phyloP scores from a whole-genome alignment of 345 rosid genomes.

The Mercurialis annua region DNA sequence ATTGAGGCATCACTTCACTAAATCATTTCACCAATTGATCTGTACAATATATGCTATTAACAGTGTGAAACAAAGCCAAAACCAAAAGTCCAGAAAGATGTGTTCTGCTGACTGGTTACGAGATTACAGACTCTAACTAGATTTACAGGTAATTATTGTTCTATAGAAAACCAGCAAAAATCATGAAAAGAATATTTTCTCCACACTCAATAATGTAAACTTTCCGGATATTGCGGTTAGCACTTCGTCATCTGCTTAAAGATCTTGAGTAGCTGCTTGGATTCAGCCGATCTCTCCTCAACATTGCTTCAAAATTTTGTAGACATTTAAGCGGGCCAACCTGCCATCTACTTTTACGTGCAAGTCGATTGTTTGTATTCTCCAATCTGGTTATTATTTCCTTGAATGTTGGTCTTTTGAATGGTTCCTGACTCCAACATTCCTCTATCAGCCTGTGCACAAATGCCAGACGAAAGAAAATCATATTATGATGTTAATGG shows the following conservation, averaged over 20 bases:
- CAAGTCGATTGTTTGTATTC: constrained; percentile 37
- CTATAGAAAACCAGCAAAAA: too few relatives aligned
- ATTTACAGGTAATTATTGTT: too few relatives aligned
- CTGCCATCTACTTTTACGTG: constrained; percentile 50
- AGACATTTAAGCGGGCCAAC: constrained; percentile 54
- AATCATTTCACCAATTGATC: too few relatives aligned
- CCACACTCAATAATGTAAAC: too few relatives aligned
- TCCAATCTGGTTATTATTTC: constrained; percentile 57
- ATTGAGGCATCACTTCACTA: too few relatives aligned
- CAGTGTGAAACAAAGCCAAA: too few relatives aligned
- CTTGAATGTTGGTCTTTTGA: constrained; percentile 62
- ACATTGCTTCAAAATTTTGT: constrained; percentile 36
- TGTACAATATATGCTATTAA: too few relatives aligned
- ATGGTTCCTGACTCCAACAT: constrained; percentile 70
- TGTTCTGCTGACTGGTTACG: too few relatives aligned
- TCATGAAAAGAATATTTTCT: too few relatives aligned
- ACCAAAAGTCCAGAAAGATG: too few relatives aligned
- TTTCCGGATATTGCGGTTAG: background rate
- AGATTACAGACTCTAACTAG: too few relatives aligned
- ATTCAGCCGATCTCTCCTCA: constrained; percentile 46
- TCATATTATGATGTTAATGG: background rate
- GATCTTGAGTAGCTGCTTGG: constrained; percentile 55
- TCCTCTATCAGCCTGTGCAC: constrained; percentile 59
- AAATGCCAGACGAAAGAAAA: background rate
- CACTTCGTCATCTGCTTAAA: constrained; percentile 32